Percentiles rank a stretch among this genome's conserved stretches.
Evolutionary conservation across 495 filamentous ascomycete genomes (phyloP).

Genomic region (Xylaria longipes): DNA sequence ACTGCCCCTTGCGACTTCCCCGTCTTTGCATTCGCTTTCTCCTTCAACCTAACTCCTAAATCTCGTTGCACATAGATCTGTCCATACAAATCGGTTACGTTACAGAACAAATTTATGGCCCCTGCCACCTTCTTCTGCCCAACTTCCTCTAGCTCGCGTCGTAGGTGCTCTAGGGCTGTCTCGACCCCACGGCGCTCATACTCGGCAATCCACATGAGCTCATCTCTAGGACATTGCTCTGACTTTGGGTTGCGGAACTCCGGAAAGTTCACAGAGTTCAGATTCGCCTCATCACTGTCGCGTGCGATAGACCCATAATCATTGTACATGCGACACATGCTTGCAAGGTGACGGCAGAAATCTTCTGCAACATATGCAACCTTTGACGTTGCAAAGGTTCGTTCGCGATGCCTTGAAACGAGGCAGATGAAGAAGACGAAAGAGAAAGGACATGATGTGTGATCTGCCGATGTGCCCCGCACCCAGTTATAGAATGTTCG

Average conservation of each 20-base stretch:
- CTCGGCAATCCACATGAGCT: conserved; percentile 37
- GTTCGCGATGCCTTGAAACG: too few species aligned
- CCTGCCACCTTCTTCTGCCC: too few species aligned
- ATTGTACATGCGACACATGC: conserved; percentile 50
- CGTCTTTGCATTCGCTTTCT: too few species aligned
- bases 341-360: conserved; percentile 41
- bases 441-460: conserved; percentile 46
- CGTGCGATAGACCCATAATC: conserved; percentile 44
- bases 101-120: too few species aligned
- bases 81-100: too few species aligned
- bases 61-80: too few species aligned
- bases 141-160: too few species aligned
- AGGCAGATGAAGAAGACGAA: conserved; percentile 49
- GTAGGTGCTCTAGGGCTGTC: conserved; percentile 25
- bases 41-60: too few species aligned
- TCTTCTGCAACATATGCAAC: conserved; percentile 41
- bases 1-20: too few species aligned
- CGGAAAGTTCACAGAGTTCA: conserved; percentile 51
- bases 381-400: too few species aligned
- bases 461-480: conserved; percentile 41
- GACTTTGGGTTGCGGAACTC: too few species aligned
- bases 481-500: conserved; percentile 42
- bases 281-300: conserved; percentile 45
- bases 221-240: too few species aligned
- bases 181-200: conserved; percentile 41